These are phyloP conservation scores for Xylaria polymorpha DNA, from an alignment of 2,329 filamentous ascomycete species.

Conservation along the genomic window DNA sequence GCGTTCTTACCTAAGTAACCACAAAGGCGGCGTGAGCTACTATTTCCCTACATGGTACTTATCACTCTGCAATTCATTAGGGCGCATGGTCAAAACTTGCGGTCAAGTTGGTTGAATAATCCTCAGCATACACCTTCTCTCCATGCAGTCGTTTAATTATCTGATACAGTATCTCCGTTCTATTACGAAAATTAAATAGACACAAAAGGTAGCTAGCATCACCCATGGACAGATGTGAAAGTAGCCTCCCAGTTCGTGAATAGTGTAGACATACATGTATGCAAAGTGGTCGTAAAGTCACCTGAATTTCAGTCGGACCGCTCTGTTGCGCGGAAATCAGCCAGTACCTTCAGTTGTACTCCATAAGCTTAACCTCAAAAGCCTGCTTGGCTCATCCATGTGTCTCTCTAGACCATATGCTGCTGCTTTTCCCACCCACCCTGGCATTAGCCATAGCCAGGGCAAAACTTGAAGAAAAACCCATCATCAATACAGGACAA, in stretches of 20 bases:
- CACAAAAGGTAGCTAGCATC: constrained; percentile 21
- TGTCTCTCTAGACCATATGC: constrained; percentile 42
- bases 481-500: constrained; percentile 51
- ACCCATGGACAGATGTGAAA: constrained; percentile 6
- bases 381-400: constrained; percentile 39
- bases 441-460: constrained; percentile 44
- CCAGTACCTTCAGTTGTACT: constrained; percentile 41
- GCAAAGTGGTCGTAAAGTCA: constrained; percentile 46
- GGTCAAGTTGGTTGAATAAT: background rate
- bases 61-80: background rate
- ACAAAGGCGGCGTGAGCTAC: background rate
- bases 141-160: constrained; percentile 14
- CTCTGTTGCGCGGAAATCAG: constrained; percentile 39
- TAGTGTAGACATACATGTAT: constrained; percentile 43
- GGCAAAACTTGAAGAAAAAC: constrained; percentile 49
- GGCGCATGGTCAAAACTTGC: background rate
- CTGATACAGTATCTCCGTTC: constrained; percentile 18
- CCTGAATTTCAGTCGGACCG: constrained; percentile 42
- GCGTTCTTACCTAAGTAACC: background rate
- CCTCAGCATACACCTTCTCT: constrained; percentile 1
- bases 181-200: constrained; percentile 24
- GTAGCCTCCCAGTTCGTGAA: constrained; percentile 17
- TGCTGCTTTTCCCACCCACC: constrained; percentile 41
- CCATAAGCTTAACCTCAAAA: constrained; percentile 41
- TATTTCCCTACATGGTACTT: background rate